A percentile compares a stretch with the other conserved stretches of the same genome.
Evolutionary conservation across 495 filamentous ascomycete species (phyloP).

Genomic region (Parmelia sp.): DNA sequence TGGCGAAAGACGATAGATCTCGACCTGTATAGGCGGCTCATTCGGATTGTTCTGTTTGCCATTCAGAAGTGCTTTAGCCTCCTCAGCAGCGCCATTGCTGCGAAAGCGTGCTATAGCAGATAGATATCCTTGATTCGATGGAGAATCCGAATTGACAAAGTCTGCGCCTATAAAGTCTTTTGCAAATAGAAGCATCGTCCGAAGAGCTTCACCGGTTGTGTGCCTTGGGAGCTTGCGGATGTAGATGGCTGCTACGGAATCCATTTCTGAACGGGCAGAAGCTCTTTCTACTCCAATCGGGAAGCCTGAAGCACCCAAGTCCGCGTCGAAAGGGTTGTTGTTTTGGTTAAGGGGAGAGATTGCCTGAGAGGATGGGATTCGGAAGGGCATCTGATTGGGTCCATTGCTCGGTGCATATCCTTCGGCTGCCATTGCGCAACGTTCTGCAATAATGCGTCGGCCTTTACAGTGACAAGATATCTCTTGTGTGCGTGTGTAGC

Average conservation of each 20-base stretch:
- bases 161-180: conserved; percentile 73
- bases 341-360: conserved; percentile 26
- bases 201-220: conserved; percentile 64
- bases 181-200: conserved; percentile 78
- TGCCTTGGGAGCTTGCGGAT: conserved; percentile 73
- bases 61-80: conserved; percentile 68
- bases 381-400: conserved; percentile 16
- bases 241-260: conserved; percentile 43
- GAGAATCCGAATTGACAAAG: conserved; percentile 56
- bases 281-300: conserved; percentile 21
- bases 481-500: not conserved
- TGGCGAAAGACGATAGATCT: conserved; percentile 51
- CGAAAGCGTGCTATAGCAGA: conserved; percentile 73
- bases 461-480: not conserved
- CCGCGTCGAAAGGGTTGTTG: conserved; percentile 26
- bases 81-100: conserved; percentile 62
- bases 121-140: conserved; percentile 64
- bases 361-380: conserved; percentile 23
- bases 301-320: conserved; percentile 13
- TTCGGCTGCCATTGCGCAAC: conserved; percentile 21
- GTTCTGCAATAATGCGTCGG: not conserved
- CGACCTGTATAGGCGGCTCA: conserved; percentile 72
- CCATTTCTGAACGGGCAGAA: conserved; percentile 2
- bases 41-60: conserved; percentile 72
- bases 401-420: conserved; percentile 19